A percentile compares a stretch with the other conserved stretches of the same genome.
phyloP scores from a whole-genome alignment of 352 stramenopile species.

The Halophytophthora polymorphica region DNA sequence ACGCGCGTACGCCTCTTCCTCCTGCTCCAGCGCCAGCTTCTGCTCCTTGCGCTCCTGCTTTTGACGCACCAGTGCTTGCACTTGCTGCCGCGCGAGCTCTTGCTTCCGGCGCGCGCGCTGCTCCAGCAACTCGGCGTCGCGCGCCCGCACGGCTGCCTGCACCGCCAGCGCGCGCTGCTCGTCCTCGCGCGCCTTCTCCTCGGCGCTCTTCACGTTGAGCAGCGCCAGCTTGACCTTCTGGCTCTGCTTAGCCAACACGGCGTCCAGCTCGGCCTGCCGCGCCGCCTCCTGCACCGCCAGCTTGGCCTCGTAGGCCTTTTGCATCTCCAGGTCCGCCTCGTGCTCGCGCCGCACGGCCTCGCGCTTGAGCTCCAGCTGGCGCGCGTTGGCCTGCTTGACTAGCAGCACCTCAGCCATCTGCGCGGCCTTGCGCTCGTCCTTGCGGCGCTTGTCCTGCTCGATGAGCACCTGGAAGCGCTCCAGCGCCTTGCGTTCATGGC shows the following conservation, averaged over 20 bases:
- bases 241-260: slow-evolving; percentile 48
- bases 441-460: slow-evolving; percentile 43
- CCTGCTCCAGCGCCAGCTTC: slow-evolving; percentile 19
- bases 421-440: slow-evolving; percentile 40
- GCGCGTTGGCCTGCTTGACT: slow-evolving; percentile 49
- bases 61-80: slow-evolving; percentile 40
- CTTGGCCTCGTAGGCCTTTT: slow-evolving; percentile 48
- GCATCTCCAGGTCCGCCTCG: slow-evolving; percentile 37
- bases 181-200: slow-evolving; percentile 59
- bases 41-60: slow-evolving; percentile 37
- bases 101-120: slow-evolving; percentile 31
- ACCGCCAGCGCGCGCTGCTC: slow-evolving; percentile 39
- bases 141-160: slow-evolving; percentile 36
- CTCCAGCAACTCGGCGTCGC: slow-evolving; percentile 34
- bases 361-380: slow-evolving; percentile 51
- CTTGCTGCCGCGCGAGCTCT: slow-evolving; percentile 27
- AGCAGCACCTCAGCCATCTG: slow-evolving; percentile 40
- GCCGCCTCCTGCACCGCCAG: slow-evolving; percentile 45
- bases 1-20: slow-evolving; percentile 41
- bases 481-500: slow-evolving; percentile 40
- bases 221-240: slow-evolving; percentile 54
- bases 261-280: slow-evolving; percentile 40
- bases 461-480: slow-evolving; percentile 38
- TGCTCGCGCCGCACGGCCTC: slow-evolving; percentile 33
- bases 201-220: slow-evolving; percentile 55